These are phyloP conservation scores for Kandelia obovata DNA, from an alignment of 345 rosid species.

Conservation along the genomic window DNA sequence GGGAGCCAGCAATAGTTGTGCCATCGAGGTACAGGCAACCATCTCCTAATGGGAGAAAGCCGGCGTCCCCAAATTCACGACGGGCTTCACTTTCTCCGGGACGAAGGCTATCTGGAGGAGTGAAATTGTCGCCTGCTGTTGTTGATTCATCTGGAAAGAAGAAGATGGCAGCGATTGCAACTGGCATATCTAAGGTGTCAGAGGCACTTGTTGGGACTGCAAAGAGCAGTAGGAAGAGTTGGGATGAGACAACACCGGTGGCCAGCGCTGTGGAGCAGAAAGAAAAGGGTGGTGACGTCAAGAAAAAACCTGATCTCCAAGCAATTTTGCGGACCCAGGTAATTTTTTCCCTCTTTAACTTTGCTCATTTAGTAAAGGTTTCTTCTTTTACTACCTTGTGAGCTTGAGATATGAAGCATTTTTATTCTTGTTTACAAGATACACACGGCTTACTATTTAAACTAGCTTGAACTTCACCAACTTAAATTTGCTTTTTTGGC, in stretches of 20 bases:
- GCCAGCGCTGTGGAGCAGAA: constrained; percentile 36
- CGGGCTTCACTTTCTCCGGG: constrained; percentile 80
- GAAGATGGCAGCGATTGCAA: constrained; percentile 59
- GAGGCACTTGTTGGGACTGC: constrained; percentile 57
- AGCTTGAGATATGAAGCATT: too few species aligned
- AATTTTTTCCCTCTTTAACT: not conserved
- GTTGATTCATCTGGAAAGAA: constrained; percentile 74
- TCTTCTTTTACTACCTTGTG: too few species aligned
- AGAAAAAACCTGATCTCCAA: constrained; percentile 53
- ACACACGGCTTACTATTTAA: too few species aligned
- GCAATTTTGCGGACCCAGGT: constrained; percentile 90
- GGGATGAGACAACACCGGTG: constrained; percentile 52
- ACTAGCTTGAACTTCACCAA: too few species aligned
- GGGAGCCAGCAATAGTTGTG: constrained; percentile 82
- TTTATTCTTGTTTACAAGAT: too few species aligned
- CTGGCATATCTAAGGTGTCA: constrained; percentile 51
- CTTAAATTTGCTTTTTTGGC: too few species aligned
- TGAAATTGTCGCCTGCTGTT: constrained; percentile 65
- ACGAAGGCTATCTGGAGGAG: constrained; percentile 64
- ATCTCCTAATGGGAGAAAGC: constrained; percentile 73
- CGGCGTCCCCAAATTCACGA: constrained; percentile 65
- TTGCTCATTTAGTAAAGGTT: too few species aligned
- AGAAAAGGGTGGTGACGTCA: constrained; percentile 37
- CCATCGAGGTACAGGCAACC: constrained; percentile 93
- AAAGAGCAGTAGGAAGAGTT: constrained; percentile 50